Conservation (phyloP, 352 stramenopile species). For the Thalassiosira livingstoniorum region DNA sequence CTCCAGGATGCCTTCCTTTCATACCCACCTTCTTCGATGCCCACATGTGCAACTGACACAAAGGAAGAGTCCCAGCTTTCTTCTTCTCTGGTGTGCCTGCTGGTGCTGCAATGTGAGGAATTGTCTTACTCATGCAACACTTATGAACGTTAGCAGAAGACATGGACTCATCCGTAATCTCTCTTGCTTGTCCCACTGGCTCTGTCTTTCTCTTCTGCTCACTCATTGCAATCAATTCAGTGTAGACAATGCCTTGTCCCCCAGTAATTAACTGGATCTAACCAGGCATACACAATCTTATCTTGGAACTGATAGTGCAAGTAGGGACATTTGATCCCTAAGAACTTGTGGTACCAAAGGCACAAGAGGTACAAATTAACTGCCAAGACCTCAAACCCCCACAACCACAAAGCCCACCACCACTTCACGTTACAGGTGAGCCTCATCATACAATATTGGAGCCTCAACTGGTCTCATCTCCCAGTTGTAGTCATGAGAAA, state of each 20-base stretch:
- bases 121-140: neutral
- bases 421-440: conserved; percentile 33
- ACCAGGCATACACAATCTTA: conserved; percentile 12
- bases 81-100: neutral
- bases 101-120: neutral
- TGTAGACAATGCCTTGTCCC: neutral
- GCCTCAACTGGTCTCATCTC: conserved; percentile 24
- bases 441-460: conserved; percentile 29
- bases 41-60: neutral
- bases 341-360: conserved; percentile 11
- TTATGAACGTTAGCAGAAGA: neutral
- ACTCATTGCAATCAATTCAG: neutral
- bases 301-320: conserved; percentile 35
- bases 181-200: neutral
- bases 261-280: conserved; percentile 15
- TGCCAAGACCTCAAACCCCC: conserved; percentile 9
- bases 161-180: neutral
- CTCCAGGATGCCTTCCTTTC: no score
- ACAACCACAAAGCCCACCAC: conserved; percentile 40
- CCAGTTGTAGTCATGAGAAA: conserved; percentile 35
- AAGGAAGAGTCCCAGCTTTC: neutral
- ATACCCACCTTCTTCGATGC: no score
- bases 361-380: conserved; percentile 32
- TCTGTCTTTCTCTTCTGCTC: no score
- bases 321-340: neutral